Evolutionary conservation across 352 stramenopile genomes (phyloP).

Genomic region (Pythium grandisporangium): DNA sequence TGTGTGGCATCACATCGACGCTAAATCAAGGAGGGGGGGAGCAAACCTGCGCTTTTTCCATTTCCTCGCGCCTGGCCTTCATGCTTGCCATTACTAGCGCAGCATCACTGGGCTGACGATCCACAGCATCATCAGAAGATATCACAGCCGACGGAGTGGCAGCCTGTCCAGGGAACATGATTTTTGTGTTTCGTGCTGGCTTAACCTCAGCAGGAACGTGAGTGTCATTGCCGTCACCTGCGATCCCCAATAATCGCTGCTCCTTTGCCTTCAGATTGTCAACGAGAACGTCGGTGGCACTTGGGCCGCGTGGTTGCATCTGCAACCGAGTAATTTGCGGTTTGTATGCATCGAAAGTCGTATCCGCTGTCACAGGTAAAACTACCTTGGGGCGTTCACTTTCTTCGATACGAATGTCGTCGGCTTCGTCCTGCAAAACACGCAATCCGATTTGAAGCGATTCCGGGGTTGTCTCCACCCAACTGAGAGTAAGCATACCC

Average conservation of each 20-base stretch:
- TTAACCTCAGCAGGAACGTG: too few species aligned
- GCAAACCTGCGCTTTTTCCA: slow-evolving; percentile 70
- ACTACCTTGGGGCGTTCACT: slow-evolving; percentile 38
- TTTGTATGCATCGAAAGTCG: slow-evolving; percentile 74
- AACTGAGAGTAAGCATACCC: slow-evolving; percentile 31
- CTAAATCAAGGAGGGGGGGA: not conserved
- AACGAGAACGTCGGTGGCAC: slow-evolving; percentile 69
- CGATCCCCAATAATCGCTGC: slow-evolving; percentile 38
- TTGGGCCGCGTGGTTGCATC: slow-evolving; percentile 73
- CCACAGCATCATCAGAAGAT: slow-evolving; percentile 1
- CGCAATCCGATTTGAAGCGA: slow-evolving; percentile 40
- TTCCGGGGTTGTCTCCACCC: slow-evolving; percentile 11
- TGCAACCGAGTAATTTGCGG: slow-evolving; percentile 69
- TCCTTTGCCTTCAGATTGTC: slow-evolving; percentile 73
- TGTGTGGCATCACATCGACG: not conserved
- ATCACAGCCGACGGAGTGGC: not conserved
- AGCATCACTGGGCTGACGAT: slow-evolving; percentile 37
- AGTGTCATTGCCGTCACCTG: too few species aligned
- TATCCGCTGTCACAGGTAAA: slow-evolving; percentile 19
- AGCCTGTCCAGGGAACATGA: slow-evolving; percentile 29
- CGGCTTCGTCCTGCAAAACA: slow-evolving; percentile 61
- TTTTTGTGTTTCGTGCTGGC: slow-evolving; percentile 52
- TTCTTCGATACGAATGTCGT: slow-evolving; percentile 57
- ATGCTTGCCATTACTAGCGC: slow-evolving; percentile 69
- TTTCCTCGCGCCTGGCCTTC: slow-evolving; percentile 52